Conservation (phyloP, 2,329 filamentous ascomycete species). For the Claviceps lovelessii region DNA sequence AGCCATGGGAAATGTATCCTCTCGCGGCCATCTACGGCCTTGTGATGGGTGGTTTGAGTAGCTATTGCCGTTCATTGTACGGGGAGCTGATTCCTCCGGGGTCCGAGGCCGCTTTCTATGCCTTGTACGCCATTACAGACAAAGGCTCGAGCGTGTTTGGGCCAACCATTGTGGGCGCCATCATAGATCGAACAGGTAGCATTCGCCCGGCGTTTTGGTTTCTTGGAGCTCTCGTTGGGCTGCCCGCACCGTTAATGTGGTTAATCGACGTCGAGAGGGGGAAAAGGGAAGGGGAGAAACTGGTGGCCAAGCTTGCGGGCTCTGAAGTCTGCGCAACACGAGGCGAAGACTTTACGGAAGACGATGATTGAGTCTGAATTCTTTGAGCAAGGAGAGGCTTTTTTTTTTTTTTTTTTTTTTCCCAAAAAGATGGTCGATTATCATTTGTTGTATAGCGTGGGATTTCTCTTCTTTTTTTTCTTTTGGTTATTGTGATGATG, state of each 20-base stretch:
- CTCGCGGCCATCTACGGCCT: constrained; percentile 83
- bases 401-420: too few relatives aligned
- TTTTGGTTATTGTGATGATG: not conserved
- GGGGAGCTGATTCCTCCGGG: constrained; percentile 89
- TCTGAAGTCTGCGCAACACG: constrained; percentile 22
- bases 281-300: constrained; percentile 49
- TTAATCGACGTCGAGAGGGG: constrained; percentile 74
- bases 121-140: constrained; percentile 92
- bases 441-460: not conserved
- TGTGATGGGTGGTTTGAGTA: constrained; percentile 81
- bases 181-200: constrained; percentile 71
- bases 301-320: constrained; percentile 47
- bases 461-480: not conserved
- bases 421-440: not conserved
- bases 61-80: constrained; percentile 83
- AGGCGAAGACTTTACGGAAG: constrained; percentile 1
- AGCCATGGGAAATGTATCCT: constrained; percentile 94
- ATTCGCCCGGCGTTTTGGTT: constrained; percentile 88
- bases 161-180: constrained; percentile 80
- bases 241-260: constrained; percentile 73
- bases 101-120: constrained; percentile 91
- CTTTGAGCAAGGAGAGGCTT: not conserved
- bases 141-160: constrained; percentile 92
- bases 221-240: constrained; percentile 65
- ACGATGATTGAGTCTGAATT: constrained; percentile 11